Conservation (phyloP, 2,329 filamentous ascomycete species). For the Fusarium sp. region DNA sequence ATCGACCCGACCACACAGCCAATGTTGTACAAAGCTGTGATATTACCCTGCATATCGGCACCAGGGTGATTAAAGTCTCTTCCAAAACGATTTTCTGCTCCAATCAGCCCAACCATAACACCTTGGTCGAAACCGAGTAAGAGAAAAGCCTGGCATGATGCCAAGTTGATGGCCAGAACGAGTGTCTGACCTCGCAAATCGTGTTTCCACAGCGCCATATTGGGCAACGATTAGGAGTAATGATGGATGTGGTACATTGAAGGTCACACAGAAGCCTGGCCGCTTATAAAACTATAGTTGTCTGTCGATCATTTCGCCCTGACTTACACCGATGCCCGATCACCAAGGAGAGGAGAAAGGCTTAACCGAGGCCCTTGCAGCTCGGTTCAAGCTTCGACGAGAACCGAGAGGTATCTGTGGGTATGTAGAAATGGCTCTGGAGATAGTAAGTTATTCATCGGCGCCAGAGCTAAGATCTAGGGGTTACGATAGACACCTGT, state of each 20-base stretch:
- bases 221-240: not conserved
- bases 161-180: slow-evolving; percentile 8
- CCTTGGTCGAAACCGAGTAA: slow-evolving; percentile 14
- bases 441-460: not conserved
- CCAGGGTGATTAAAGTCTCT: slow-evolving; percentile 20
- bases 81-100: slow-evolving; percentile 18
- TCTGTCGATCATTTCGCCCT: not conserved
- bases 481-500: too few relatives aligned
- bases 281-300: not conserved
- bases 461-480: not conserved
- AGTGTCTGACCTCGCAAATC: not conserved
- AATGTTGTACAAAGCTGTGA: slow-evolving; percentile 19
- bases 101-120: slow-evolving; percentile 14
- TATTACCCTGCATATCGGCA: slow-evolving; percentile 23
- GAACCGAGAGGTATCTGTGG: not conserved
- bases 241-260: not conserved
- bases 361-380: not conserved
- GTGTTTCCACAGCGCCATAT: not conserved
- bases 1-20: slow-evolving; percentile 19
- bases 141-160: slow-evolving; percentile 13
- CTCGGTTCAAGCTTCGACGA: not conserved
- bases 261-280: not conserved
- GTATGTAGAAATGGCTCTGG: not conserved
- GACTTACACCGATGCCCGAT: not conserved
- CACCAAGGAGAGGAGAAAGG: not conserved